Percentiles rank a stretch among this genome's conserved stretches.
phyloP scores from a whole-genome alignment of 2,329 filamentous ascomycete genomes.

The Penicillium fuscoglaucum region DNA sequence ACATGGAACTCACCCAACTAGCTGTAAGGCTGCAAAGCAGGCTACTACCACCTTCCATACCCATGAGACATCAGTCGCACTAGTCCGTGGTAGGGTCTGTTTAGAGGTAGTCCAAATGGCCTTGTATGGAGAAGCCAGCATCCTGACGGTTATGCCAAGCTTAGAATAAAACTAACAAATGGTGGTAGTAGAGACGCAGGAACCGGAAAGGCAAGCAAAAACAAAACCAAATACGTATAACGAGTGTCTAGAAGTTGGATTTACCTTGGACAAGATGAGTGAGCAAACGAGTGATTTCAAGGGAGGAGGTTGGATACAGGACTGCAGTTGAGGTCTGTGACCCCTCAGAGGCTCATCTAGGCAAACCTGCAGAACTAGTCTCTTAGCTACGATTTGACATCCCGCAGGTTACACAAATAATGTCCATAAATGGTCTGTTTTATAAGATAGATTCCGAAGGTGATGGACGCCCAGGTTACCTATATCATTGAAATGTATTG shows the following conservation, averaged over 20 bases:
- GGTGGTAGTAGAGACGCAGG: not conserved
- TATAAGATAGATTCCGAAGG: not conserved
- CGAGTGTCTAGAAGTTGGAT: not conserved
- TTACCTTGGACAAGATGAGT: not conserved
- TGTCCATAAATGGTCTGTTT: not conserved
- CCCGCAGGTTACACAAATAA: not conserved
- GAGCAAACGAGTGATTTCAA: not conserved
- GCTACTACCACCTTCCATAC: conserved; percentile 1
- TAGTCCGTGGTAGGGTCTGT: not conserved
- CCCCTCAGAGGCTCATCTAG: not conserved
- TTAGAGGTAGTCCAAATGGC: not conserved
- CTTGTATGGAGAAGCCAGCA: not conserved
- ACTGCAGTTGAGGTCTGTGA: not conserved
- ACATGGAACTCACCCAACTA: conserved; percentile 2
- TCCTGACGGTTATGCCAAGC: not conserved
- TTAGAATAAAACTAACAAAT: not conserved
- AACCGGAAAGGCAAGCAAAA: not conserved
- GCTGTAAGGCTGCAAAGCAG: conserved; percentile 1
- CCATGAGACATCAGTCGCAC: not conserved
- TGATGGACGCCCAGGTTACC: not conserved
- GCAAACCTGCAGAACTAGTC: conserved; percentile 1
- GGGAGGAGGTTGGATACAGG: not conserved
- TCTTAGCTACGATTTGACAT: not conserved
- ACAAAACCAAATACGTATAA: not conserved
- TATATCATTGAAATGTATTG: not conserved